Evolutionary conservation across 148 eudicot species (phyloP), one percentile per base, ranked within the genome.

Genomic region (Fallopia convolvulus): DNA sequence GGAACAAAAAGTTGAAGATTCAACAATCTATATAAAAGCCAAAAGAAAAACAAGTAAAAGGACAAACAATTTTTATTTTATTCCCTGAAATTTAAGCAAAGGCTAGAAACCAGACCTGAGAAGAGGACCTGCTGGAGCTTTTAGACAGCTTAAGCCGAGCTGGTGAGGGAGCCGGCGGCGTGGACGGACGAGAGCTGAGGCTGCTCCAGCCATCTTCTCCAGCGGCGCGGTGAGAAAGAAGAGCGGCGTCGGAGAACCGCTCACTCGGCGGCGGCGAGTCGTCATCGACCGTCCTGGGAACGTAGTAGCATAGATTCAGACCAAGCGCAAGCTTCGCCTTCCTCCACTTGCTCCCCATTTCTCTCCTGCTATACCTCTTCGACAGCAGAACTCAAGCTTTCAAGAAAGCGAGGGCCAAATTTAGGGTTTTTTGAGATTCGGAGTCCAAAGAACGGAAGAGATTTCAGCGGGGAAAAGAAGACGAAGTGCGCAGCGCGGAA

Each of bases 281-380:
- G 18, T 68, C 72, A 5, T 68, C 72, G 50, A 79, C 83, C 46
- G 85, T 81, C 48, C 80, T 76, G 0, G 94, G 89, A 14, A 88
- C 85, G 70, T 85, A 83, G 36, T 86, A 85, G 78, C 94, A 90
- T 53, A 83, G 66, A 46, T 86, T 86, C 58, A 88, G 79, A 17
- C 89, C 88, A 11, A 92, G 74, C n/a, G 91, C 92, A 47, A 83
- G 77, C 82, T 90, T 90, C 13, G 81, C 90, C 58, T 89, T 92
- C 78, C 88, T 86, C 97, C 97, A 92, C 83, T 85, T 87, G 79
- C 92, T 92, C 10, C 71, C 89, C 92, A 86, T 87, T 77, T 49
- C 68, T n/a, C 77, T 70, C 58, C 32, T 39, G 3, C 12, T 36
- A 36, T 36, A 26, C 21, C 23, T 20, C n/a, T 14, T 26, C 68